These are phyloP conservation scores for Vitis hybrid DNA, from an alignment of 177 flowering plant species.

Conservation along the genomic window DNA sequence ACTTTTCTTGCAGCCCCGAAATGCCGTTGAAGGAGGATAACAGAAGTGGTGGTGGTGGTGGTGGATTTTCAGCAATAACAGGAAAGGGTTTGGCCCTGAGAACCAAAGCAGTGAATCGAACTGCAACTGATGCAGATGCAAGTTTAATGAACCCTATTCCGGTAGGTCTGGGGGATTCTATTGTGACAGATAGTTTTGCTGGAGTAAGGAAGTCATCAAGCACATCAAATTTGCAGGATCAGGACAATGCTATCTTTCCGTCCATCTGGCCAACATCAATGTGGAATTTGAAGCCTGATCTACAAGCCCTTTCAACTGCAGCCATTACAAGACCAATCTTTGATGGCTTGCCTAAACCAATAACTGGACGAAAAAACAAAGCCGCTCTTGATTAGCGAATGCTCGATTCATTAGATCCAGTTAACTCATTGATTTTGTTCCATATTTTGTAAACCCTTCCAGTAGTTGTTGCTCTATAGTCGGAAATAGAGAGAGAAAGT, in stretches of 20 bases:
- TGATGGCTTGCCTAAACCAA: constrained; percentile 84
- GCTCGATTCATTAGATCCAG: no score
- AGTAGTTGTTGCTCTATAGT: neutral
- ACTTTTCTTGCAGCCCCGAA: constrained; percentile 36
- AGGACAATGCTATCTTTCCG: constrained; percentile 31
- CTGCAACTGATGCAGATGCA: constrained; percentile 37
- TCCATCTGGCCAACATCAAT: constrained; percentile 59
- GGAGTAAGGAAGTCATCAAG: constrained; percentile 80
- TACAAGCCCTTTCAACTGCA: constrained; percentile 57
- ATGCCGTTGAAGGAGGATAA: constrained; percentile 52
- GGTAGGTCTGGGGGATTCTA: constrained; percentile 34
- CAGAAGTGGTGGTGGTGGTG: constrained; percentile 35
- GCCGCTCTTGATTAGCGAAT: constrained; percentile 69
- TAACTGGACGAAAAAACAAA: constrained; percentile 54
- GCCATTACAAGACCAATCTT: constrained; percentile 73
- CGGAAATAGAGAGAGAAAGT: constrained; percentile 9
- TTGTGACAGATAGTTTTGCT: constrained; percentile 30
- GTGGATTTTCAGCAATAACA: constrained; percentile 48
- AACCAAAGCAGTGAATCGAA: constrained; percentile 47
- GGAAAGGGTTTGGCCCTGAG: constrained; percentile 71
- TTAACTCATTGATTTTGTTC: neutral
- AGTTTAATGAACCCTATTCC: constrained; percentile 28
- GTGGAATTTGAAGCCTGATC: constrained; percentile 66
- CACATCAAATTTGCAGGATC: constrained; percentile 68
- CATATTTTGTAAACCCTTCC: neutral